These are phyloP conservation scores for Teunomyces stri DNA, from an alignment of 805 yeast genomes.

Conservation along the genomic window DNA sequence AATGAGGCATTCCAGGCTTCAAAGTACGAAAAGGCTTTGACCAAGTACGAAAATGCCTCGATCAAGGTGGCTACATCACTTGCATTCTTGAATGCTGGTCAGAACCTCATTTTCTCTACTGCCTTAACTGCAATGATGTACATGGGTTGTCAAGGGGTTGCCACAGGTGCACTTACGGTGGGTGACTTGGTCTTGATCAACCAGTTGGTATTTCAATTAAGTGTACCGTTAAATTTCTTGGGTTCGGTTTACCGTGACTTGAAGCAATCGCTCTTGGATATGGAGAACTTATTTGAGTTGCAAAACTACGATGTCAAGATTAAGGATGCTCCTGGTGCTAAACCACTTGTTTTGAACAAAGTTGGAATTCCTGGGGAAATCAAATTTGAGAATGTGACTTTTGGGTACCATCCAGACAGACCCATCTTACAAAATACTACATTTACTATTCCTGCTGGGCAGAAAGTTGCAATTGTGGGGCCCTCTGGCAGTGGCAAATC, in stretches of 20 bases:
- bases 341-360: slow-evolving; percentile 47
- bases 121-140: slow-evolving; percentile 98
- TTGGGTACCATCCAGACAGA: slow-evolving; percentile 87
- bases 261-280: slow-evolving; percentile 88
- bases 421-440: slow-evolving; percentile 79
- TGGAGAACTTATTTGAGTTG: slow-evolving; percentile 89
- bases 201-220: slow-evolving; percentile 92
- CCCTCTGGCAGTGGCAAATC: slow-evolving; percentile 97
- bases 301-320: slow-evolving; percentile 73
- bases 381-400: slow-evolving; percentile 83
- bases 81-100: slow-evolving; percentile 77
- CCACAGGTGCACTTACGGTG: slow-evolving; percentile 75
- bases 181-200: slow-evolving; percentile 95
- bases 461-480: slow-evolving; percentile 91
- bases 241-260: slow-evolving; percentile 95
- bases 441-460: slow-evolving; percentile 86
- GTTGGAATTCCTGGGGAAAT: slow-evolving; percentile 65
- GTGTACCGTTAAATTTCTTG: slow-evolving; percentile 89
- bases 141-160: slow-evolving; percentile 95
- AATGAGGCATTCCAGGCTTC: slow-evolving; percentile 77
- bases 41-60: slow-evolving; percentile 69
- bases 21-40: slow-evolving; percentile 76
- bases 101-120: slow-evolving; percentile 74
- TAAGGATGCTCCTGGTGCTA: slow-evolving; percentile 60
- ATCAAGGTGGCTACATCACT: slow-evolving; percentile 82